Conservation (phyloP, 768 basidiomycete genomes). For the Mycena haematopus region DNA sequence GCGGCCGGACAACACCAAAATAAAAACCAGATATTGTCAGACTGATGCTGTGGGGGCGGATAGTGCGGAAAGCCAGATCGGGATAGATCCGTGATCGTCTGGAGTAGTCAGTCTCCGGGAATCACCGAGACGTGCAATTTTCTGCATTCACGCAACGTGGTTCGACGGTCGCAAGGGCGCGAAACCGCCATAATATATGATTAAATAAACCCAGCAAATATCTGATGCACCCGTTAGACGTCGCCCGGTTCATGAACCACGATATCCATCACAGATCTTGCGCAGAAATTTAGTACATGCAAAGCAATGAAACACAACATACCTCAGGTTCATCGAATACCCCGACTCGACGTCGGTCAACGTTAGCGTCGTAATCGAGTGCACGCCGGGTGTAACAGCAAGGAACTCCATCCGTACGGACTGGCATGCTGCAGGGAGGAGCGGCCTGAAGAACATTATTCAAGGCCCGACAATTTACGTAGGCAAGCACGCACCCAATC, state of each 20-base stretch:
- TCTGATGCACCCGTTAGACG: conserved; percentile 5
- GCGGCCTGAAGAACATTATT: conserved; percentile 55
- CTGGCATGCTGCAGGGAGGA: conserved; percentile 83
- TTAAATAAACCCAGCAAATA: background rate
- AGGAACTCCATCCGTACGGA: conserved; percentile 88
- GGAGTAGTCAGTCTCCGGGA: no score
- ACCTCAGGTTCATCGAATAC: conserved; percentile 78
- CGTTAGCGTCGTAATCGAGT: conserved; percentile 73
- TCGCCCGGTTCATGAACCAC: conserved; percentile 65
- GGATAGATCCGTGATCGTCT: no score
- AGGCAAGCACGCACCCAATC: conserved; percentile 68
- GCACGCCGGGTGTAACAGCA: conserved; percentile 80
- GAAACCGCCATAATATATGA: background rate
- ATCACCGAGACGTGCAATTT: no score
- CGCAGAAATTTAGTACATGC: conserved; percentile 9
- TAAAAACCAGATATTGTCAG: no score
- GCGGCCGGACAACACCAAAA: no score
- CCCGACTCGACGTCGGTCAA: conserved; percentile 80
- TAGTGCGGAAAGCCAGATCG: no score
- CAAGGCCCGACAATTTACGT: background rate
- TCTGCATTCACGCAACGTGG: no score
- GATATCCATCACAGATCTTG: conserved; percentile 76
- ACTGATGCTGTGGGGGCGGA: no score
- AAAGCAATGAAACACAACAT: conserved; percentile 27
- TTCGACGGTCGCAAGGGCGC: no score